phyloP scores from a whole-genome alignment of 495 filamentous ascomycete genomes.

The Penicillium arizonense region DNA sequence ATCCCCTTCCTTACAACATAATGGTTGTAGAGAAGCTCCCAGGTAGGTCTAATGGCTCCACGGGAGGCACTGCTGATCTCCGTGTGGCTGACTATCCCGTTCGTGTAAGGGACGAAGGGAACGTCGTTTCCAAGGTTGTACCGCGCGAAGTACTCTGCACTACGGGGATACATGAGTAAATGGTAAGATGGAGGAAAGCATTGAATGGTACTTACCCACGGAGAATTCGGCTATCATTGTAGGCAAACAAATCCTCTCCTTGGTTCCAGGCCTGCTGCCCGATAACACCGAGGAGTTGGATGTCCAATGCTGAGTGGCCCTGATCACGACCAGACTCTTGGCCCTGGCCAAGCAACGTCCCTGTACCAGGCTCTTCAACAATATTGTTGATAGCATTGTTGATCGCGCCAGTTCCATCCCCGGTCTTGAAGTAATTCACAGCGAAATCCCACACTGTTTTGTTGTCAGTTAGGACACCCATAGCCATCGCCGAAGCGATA shows the following conservation, averaged over 20 bases:
- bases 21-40: no score
- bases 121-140: constrained; percentile 52
- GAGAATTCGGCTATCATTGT: background rate
- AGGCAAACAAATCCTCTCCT: background rate
- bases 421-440: constrained; percentile 30
- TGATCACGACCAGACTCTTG: constrained; percentile 39
- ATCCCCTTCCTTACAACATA: no score
- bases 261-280: constrained; percentile 1
- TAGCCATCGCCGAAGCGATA: constrained; percentile 29
- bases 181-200: background rate
- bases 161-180: constrained; percentile 29
- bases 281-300: background rate
- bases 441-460: constrained; percentile 28
- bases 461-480: constrained; percentile 36
- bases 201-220: background rate
- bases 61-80: background rate
- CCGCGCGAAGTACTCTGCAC: constrained; percentile 55
- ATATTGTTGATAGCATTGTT: constrained; percentile 25
- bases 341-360: constrained; percentile 21
- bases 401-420: constrained; percentile 31
- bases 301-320: constrained; percentile 21
- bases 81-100: background rate
- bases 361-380: constrained; percentile 12
- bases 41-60: no score
- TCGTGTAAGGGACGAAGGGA: background rate